Evolutionary conservation across 2,329 filamentous ascomycete genomes (phyloP).

Genomic region (Aspergillus proliferans): DNA sequence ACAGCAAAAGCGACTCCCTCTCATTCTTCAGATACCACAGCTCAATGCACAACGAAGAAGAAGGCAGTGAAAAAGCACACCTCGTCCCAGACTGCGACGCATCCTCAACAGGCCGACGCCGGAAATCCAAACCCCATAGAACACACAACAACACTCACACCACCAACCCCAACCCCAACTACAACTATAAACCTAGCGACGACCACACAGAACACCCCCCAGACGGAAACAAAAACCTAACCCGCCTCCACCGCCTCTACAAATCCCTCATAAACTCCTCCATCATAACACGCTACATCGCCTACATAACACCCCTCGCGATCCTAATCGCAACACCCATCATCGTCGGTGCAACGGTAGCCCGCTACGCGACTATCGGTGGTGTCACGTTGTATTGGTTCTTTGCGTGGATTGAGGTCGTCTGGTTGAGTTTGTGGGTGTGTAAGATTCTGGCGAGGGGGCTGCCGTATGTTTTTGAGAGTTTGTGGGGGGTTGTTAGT

Average conservation of each 20-base stretch:
- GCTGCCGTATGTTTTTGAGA: slow-evolving; percentile 55
- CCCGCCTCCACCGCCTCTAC: slow-evolving; percentile 55
- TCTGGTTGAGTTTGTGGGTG: slow-evolving; percentile 59
- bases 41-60: slow-evolving; percentile 11
- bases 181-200: not conserved
- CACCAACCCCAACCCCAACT: slow-evolving; percentile 18
- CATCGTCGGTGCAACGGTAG: slow-evolving; percentile 52
- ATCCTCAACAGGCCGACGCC: not conserved
- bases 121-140: slow-evolving; percentile 8
- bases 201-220: no score
- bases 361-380: slow-evolving; percentile 45
- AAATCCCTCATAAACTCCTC: slow-evolving; percentile 57
- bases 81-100: not conserved
- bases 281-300: slow-evolving; percentile 57
- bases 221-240: slow-evolving; percentile 29
- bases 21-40: slow-evolving; percentile 15
- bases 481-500: slow-evolving; percentile 57
- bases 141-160: slow-evolving; percentile 9
- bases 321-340: slow-evolving; percentile 57
- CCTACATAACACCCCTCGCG: slow-evolving; percentile 56
- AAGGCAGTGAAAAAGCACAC: slow-evolving; percentile 14
- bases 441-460: slow-evolving; percentile 56
- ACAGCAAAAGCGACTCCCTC: not conserved
- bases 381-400: slow-evolving; percentile 55
- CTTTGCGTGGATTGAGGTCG: slow-evolving; percentile 60